Evolutionary conservation across 179 eudicot species (phyloP).

Genomic region (Amaranthus tricolor): DNA sequence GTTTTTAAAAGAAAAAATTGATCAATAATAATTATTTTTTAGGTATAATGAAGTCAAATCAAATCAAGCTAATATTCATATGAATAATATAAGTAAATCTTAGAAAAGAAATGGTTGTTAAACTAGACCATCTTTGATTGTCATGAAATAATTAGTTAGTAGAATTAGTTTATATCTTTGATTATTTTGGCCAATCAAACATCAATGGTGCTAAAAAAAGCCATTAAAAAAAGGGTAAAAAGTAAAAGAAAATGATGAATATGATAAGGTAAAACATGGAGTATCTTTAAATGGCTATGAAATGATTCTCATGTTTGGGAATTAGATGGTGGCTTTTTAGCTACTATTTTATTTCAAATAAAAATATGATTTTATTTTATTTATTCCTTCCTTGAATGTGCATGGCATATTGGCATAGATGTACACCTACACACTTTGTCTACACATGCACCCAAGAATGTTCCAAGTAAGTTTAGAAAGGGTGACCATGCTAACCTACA

Average conservation of each 20-base stretch:
- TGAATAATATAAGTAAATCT: neutral
- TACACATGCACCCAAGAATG: neutral
- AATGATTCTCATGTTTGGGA: conserved; percentile 20
- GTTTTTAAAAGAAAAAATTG: too few relatives aligned
- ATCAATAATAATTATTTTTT: too few relatives aligned
- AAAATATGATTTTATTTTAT: neutral
- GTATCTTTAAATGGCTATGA: conserved; percentile 15
- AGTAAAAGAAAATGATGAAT: conserved; percentile 10
- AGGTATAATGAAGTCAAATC: too few relatives aligned
- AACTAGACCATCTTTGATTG: neutral
- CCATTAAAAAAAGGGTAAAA: conserved; percentile 18
- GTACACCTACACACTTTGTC: neutral
- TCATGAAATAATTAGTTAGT: conserved; percentile 7
- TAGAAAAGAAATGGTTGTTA: neutral
- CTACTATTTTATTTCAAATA: neutral
- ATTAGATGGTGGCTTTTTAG: conserved; percentile 15
- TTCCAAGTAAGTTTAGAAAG: neutral
- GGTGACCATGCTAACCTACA: neutral
- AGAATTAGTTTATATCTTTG: neutral
- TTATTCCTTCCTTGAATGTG: conserved; percentile 8
- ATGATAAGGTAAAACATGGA: conserved; percentile 16
- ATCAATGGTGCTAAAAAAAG: neutral
- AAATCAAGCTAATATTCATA: too few relatives aligned
- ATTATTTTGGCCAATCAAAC: neutral
- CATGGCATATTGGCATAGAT: neutral